These are phyloP conservation scores for Pythium graminicola DNA, from an alignment of 352 stramenopile species.

Conservation along the genomic window DNA sequence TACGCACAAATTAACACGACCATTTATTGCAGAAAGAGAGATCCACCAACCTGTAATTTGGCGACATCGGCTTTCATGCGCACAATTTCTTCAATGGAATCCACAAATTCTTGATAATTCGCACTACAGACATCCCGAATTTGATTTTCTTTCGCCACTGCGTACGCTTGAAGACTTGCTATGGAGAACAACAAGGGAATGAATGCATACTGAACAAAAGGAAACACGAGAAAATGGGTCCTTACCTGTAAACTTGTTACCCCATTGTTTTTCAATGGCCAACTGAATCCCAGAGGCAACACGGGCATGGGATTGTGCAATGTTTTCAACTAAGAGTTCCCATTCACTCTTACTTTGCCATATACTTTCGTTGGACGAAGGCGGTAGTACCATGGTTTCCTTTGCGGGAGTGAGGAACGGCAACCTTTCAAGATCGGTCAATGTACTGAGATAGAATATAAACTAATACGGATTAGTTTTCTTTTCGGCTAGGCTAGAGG, in stretches of 20 bases:
- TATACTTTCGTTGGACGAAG: constrained; percentile 7
- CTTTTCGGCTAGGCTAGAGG: no score
- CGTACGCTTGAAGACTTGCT: constrained; percentile 59
- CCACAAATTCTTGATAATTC: constrained; percentile 75
- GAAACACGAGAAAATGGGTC: not conserved
- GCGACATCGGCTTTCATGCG: constrained; percentile 71
- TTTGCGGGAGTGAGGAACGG: not conserved
- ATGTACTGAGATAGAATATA: no score
- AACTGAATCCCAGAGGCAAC: constrained; percentile 68
- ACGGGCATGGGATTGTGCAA: constrained; percentile 62
- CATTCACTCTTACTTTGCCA: constrained; percentile 73
- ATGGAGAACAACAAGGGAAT: not conserved
- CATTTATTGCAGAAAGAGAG: not conserved
- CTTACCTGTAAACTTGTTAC: constrained; percentile 61
- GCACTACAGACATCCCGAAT: constrained; percentile 71
- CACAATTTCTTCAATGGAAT: constrained; percentile 80
- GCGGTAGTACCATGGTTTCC: constrained; percentile 8
- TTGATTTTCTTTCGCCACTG: constrained; percentile 55
- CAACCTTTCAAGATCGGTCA: constrained; percentile 8
- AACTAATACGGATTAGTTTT: no score
- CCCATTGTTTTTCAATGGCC: constrained; percentile 76
- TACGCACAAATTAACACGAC: no score
- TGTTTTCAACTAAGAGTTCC: constrained; percentile 75
- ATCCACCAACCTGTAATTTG: constrained; percentile 42
- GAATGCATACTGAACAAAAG: not conserved